Evolutionary conservation across 2,329 filamentous ascomycete genomes (phyloP).

Genomic region (Microcyclospora pomicola): DNA sequence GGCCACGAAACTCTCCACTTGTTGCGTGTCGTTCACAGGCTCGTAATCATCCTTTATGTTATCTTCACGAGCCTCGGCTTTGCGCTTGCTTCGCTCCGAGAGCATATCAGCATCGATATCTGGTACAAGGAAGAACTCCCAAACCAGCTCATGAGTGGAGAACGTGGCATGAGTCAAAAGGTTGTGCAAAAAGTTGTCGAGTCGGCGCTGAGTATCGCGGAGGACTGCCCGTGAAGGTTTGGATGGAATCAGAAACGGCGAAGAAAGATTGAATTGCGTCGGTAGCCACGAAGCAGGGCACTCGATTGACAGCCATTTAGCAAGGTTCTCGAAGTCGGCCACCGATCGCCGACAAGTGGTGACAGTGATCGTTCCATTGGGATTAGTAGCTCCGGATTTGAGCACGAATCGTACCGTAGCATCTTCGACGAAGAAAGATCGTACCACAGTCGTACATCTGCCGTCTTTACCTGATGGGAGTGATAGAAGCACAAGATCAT

Average conservation of each 20-base stretch:
- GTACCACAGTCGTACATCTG: slow-evolving; percentile 80
- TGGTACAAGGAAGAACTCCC: slow-evolving; percentile 97
- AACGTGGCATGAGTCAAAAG: slow-evolving; percentile 84
- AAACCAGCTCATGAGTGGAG: slow-evolving; percentile 88
- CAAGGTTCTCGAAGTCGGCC: slow-evolving; percentile 80
- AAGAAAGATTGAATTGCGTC: slow-evolving; percentile 59
- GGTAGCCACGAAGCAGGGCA: slow-evolving; percentile 95
- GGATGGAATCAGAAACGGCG: slow-evolving; percentile 84
- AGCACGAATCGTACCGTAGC: slow-evolving; percentile 83
- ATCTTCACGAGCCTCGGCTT: slow-evolving; percentile 69
- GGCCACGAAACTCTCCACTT: slow-evolving; percentile 85
- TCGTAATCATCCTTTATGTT: slow-evolving; percentile 80
- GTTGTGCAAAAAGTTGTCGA: slow-evolving; percentile 79
- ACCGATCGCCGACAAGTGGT: slow-evolving; percentile 85
- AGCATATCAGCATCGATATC: slow-evolving; percentile 86
- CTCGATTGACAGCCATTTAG: slow-evolving; percentile 69
- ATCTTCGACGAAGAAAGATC: slow-evolving; percentile 95
- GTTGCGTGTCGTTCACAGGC: slow-evolving; percentile 55
- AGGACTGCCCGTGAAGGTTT: slow-evolving; percentile 78
- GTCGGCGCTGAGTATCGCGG: slow-evolving; percentile 71
- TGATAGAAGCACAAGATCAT: slow-evolving; percentile 78
- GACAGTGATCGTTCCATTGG: slow-evolving; percentile 72
- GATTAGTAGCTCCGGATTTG: slow-evolving; percentile 82
- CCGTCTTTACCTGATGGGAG: slow-evolving; percentile 57
- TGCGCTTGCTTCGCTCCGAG: slow-evolving; percentile 72